Conservation (phyloP, 768 basidiomycete species). For the Mycena belliarum region DNA sequence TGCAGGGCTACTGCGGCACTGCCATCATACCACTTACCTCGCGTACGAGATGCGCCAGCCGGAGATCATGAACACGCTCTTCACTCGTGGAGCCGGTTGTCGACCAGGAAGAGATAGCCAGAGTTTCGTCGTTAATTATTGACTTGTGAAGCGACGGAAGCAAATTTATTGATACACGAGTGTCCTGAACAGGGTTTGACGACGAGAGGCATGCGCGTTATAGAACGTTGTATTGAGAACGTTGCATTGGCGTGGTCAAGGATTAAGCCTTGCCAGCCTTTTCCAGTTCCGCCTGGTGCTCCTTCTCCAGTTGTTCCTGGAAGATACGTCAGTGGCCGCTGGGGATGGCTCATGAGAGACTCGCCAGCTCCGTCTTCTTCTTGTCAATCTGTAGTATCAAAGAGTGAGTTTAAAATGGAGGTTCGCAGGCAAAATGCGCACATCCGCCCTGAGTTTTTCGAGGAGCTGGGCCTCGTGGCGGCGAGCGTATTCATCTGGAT, state of each 20-base stretch:
- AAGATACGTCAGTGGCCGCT: not conserved
- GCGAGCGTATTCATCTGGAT: slow-evolving; percentile 52
- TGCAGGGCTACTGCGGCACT: not conserved
- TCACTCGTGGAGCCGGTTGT: slow-evolving; percentile 4
- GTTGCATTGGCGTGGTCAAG: not conserved
- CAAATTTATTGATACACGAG: slow-evolving; percentile 16
- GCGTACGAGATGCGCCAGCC: slow-evolving; percentile 9
- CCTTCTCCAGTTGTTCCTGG: slow-evolving; percentile 15
- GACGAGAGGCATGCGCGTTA: not conserved
- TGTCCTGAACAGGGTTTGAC: slow-evolving; percentile 10
- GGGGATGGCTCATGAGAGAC: not conserved
- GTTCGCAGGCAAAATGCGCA: slow-evolving; percentile 22
- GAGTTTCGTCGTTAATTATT: too few relatives aligned
- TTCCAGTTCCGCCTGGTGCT: slow-evolving; percentile 16
- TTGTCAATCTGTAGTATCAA: slow-evolving; percentile 9
- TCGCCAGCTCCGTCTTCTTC: slow-evolving; percentile 20
- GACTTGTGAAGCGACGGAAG: not conserved
- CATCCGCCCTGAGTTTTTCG: slow-evolving; percentile 47
- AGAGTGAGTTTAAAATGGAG: not conserved
- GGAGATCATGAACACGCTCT: not conserved
- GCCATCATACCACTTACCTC: not conserved
- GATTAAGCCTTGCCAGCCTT: slow-evolving; percentile 3
- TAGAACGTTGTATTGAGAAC: not conserved
- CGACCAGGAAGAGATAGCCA: slow-evolving; percentile 4
- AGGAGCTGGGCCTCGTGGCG: slow-evolving; percentile 44